phyloP scores from a whole-genome alignment of 2,329 filamentous ascomycete species.

The Claviceps sp. region DNA sequence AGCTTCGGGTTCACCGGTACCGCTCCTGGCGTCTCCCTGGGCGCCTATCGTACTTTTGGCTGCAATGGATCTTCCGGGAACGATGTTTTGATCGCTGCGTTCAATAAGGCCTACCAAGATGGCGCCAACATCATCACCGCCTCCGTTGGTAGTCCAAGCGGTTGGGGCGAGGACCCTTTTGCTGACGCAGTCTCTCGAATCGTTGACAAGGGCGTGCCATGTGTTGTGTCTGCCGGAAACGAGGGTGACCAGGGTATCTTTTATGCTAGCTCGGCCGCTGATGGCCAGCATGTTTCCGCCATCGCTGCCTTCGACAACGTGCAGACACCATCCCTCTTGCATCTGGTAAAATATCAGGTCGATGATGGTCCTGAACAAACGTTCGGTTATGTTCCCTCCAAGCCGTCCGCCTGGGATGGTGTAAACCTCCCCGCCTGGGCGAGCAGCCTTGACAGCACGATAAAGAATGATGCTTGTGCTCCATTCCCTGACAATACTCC shows the following conservation, averaged over 20 bases:
- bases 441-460: constrained; percentile 33
- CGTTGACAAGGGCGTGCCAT: constrained; percentile 38
- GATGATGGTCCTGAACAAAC: constrained; percentile 17
- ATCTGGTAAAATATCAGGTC: constrained; percentile 27
- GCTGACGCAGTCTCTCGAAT: constrained; percentile 37
- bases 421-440: constrained; percentile 37
- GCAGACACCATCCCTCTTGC: constrained; percentile 28
- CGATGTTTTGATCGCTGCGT: constrained; percentile 46
- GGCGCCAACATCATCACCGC: constrained; percentile 43
- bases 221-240: constrained; percentile 40
- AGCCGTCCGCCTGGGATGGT: constrained; percentile 28
- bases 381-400: constrained; percentile 31
- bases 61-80: constrained; percentile 36
- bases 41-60: constrained; percentile 44
- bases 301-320: constrained; percentile 38
- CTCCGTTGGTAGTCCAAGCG: constrained; percentile 36
- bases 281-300: constrained; percentile 32
- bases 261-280: constrained; percentile 33
- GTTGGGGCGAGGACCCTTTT: constrained; percentile 40
- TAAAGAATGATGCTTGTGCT: constrained; percentile 36
- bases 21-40: constrained; percentile 41
- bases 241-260: constrained; percentile 32
- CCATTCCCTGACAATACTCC: constrained; percentile 38
- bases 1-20: constrained; percentile 42
- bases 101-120: constrained; percentile 46